Evolutionary conservation across 2,329 filamentous ascomycete species (phyloP), one percentile per base, ranked within the genome.

Genomic region (Aspergillus intermedius): DNA sequence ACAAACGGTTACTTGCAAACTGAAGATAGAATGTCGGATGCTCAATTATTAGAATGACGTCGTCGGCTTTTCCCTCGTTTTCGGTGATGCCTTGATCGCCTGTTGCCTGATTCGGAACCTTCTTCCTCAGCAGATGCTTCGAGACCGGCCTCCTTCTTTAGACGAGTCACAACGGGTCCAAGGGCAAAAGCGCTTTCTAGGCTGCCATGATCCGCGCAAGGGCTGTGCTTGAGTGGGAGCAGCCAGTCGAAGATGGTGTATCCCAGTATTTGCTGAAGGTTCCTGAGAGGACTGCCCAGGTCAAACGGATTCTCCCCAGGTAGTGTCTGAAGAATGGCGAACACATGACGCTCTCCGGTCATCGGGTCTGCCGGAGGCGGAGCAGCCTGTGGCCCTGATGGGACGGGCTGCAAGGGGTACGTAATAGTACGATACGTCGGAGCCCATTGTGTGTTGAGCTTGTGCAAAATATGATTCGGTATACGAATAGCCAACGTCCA

Each of bases 291-390:
- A 25, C 66, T 72, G 2, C 87, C 88, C 1, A 93, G 72, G 58
- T 95, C 81, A 83, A 89, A 98, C 0, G 89, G 88, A 57, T 95
- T 95, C 57, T 93, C 84, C 8, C 87, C 84, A 0, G 81, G 77
- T 3, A 81, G 74, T 0, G 86, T 88, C 52, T 81, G 78, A 2
- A 96, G 74, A 37, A 97, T 85, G 10, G 88, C 89, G 63, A 95
- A 97, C 9, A 80, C 86, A 23, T 84, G 79, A 4, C 72, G 75
- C 21, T 82, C 80, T 40, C 15, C 37, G 2, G 73, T 68, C 40
- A 64, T 58, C 54, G 79, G 60, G 45, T 50, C 47, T 32, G 56
- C 41, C 49, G 42, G 43, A 56, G 49, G 50, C 49, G 42, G 43
- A 56, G 49, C 49, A 41, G 52, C 43, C 40, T 52, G 43, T n/a